Evolutionary conservation across 1,139 yeast genomes (phyloP), one percentile per base, ranked within the genome.

Genomic region (Pichia sp.): DNA sequence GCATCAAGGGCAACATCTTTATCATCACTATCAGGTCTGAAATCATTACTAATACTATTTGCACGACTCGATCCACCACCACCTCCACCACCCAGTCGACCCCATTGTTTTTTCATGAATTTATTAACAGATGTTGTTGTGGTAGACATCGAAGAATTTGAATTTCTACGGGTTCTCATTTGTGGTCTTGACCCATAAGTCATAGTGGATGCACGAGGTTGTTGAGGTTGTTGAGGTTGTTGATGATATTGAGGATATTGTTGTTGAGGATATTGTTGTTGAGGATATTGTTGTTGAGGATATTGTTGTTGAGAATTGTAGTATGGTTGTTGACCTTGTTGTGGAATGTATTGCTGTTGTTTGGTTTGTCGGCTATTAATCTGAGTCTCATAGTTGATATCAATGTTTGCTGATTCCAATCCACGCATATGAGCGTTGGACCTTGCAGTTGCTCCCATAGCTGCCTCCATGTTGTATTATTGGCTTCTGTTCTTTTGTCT

Each of bases 1-100:
- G 25, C 41, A 36, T 64, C 72, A 28, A 66, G 68, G 27, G 59
- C 66, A 13, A 77, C 87, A 53, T 80, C 85, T 53, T 74, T 76
- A 53, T 80, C 84, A 53, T 73, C 75, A 30, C 66, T 47, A 31
- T 41, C 39, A 3, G 19, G 46, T 6, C n/a, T 48, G 27, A n/a
- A 45, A 14, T 7, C 13, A 11, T 5, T 29, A 2, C 28, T 27
- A 13, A 10, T n/a, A 28, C 31, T 50, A 28, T 43, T 27, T 28
- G 28, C 13, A 39, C 59, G 66, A 29, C 57, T 42, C 27, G 31
- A 31, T 14, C 28, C 68, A 14, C 34, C 34, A 31, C n/a, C 33
- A 14, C 56, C 69, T 13, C 60, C 68, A 22, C 60, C 70, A 19
- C 63, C 68, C 31, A 54, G 52, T 53, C 51, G 59, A 13, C 45